A percentile compares a stretch with the other conserved stretches of the same genome.
Evolutionary conservation across 192 early-diverging fungal species (phyloP).

Genomic region (Backusella luteola): DNA sequence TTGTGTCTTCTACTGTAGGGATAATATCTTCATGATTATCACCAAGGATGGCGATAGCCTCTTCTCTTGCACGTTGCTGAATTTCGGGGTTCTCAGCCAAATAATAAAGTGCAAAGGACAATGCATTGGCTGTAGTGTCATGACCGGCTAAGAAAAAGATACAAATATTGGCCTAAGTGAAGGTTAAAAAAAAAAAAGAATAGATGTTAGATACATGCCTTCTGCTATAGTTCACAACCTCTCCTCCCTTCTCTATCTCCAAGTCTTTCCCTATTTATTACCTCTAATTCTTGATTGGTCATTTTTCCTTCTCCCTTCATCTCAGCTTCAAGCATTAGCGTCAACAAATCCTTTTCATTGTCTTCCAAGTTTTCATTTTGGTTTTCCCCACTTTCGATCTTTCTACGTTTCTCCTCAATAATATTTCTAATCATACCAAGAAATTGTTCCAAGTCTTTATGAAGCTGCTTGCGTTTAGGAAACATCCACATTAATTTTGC

Average conservation of each 20-base stretch:
- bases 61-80: constrained; percentile 53
- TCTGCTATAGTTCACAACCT: background rate
- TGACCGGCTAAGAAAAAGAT: constrained; percentile 60
- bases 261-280: background rate
- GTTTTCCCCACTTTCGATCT: constrained; percentile 3
- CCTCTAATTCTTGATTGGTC: background rate
- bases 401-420: constrained; percentile 16
- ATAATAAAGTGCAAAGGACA: constrained; percentile 46
- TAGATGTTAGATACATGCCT: background rate
- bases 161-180: constrained; percentile 15
- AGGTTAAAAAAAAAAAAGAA: background rate
- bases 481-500: background rate
- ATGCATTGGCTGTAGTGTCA: constrained; percentile 56
- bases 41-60: constrained; percentile 52
- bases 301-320: background rate
- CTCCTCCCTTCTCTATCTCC: no score
- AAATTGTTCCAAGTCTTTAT: background rate
- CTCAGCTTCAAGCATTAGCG: constrained; percentile 24
- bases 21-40: constrained; percentile 45
- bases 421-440: background rate
- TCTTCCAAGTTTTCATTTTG: background rate
- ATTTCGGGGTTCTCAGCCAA: constrained; percentile 49
- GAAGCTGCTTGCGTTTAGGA: background rate
- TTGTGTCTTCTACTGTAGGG: constrained; percentile 50
- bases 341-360: constrained; percentile 19